phyloP scores from a whole-genome alignment of 148 eudicot genomes.

The Vaccinium macrocarpon region DNA sequence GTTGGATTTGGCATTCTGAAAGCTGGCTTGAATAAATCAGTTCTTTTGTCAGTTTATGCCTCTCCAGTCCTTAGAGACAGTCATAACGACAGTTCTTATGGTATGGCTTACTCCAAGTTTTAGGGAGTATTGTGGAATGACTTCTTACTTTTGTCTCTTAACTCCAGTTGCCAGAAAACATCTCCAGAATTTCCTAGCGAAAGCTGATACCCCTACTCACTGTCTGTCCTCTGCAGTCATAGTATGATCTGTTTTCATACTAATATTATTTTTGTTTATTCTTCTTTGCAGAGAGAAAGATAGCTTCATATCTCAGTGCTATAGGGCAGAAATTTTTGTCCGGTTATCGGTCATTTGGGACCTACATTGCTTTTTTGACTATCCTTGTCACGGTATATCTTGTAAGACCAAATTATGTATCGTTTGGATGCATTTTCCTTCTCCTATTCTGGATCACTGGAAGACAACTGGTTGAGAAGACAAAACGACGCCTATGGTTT shows the following conservation, averaged over 20 bases:
- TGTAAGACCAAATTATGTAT: conserved; percentile 77
- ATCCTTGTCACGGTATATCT: conserved; percentile 83
- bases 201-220: conserved; percentile 7
- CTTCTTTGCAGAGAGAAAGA: conserved; percentile 72
- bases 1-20: conserved; percentile 91
- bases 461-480: conserved; percentile 87
- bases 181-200: neutral
- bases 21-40: conserved; percentile 97
- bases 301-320: conserved; percentile 83
- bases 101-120: conserved; percentile 34
- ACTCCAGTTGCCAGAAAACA: neutral
- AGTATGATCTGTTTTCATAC: conserved; percentile 1
- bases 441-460: conserved; percentile 92
- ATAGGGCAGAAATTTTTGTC: conserved; percentile 73
- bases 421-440: conserved; percentile 90
- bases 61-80: conserved; percentile 48
- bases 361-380: conserved; percentile 85
- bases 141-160: neutral
- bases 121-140: neutral
- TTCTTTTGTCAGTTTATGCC: conserved; percentile 86
- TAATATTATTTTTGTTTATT: conserved; percentile 17
- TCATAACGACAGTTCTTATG: conserved; percentile 56
- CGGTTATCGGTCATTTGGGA: conserved; percentile 82
- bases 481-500: conserved; percentile 85
- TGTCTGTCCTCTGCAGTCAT: neutral